These are phyloP conservation scores for Apiotrichum domesticum DNA, from an alignment of 1,284 basidiomycete species.

Conservation along the genomic window DNA sequence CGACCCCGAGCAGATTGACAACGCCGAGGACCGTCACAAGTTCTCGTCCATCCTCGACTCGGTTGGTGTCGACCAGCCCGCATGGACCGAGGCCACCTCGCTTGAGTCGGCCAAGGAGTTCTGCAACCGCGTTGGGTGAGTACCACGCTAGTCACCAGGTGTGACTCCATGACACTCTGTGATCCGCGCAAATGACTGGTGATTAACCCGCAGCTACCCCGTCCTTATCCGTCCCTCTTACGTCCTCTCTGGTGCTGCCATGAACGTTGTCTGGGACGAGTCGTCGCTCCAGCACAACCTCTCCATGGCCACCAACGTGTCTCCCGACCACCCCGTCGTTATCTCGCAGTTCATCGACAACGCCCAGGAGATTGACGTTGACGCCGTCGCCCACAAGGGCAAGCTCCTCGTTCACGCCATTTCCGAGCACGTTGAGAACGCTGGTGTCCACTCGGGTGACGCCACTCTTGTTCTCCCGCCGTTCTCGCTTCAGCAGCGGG, in stretches of 20 bases:
- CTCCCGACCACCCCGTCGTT: slow-evolving; percentile 94
- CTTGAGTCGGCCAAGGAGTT: slow-evolving; percentile 89
- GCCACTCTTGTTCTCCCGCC: slow-evolving; percentile 98
- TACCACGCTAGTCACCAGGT: background rate
- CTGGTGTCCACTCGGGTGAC: slow-evolving; percentile 97
- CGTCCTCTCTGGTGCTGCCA: slow-evolving; percentile 96
- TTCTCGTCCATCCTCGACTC: slow-evolving; percentile 94
- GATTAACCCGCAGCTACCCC: slow-evolving; percentile 56
- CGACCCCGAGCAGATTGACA: slow-evolving; percentile 91
- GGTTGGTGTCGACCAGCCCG: slow-evolving; percentile 94
- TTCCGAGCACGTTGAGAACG: slow-evolving; percentile 98
- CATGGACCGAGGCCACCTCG: slow-evolving; percentile 87
- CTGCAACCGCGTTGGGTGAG: slow-evolving; percentile 64
- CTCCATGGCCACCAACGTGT: slow-evolving; percentile 89
- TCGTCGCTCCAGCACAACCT: slow-evolving; percentile 83
- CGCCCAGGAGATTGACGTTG: slow-evolving; percentile 96
- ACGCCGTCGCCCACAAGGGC: slow-evolving; percentile 93
- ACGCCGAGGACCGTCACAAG: slow-evolving; percentile 97
- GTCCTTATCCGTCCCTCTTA: slow-evolving; percentile 95
- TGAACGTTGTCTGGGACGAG: slow-evolving; percentile 98
- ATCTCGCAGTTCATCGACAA: slow-evolving; percentile 98
- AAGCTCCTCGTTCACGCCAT: slow-evolving; percentile 92
- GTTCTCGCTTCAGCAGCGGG: slow-evolving; percentile 67
- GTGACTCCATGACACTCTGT: too few species aligned
- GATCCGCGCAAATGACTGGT: background rate